Evolutionary conservation across 2,329 filamentous ascomycete species (phyloP), one percentile per base, ranked within the genome.

Genomic region (Aureobasidium sp.): DNA sequence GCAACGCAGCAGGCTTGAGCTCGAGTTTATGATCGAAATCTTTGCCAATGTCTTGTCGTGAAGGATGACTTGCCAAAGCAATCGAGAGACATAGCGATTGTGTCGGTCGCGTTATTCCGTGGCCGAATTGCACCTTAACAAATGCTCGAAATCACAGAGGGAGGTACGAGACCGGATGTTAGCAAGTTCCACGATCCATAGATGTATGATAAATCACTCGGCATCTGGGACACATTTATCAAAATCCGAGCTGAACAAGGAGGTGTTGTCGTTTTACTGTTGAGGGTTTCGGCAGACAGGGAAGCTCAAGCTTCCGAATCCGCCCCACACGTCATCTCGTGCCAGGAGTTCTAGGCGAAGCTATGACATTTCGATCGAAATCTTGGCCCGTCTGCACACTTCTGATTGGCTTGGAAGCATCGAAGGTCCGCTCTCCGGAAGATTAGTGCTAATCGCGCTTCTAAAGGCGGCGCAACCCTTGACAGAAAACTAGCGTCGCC

Each of bases 221-320:
- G 55, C 55, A 59, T 47, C 41, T 24, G 55, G 1, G 26, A 7
- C 8, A 6, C 20, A 2, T 37, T 37, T 59, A 59, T 59, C 55
- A 59, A 59, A 59, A 59, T 59, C 55, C 55, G 55, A 59, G 55
- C 41, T 26, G 29, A 27, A n/a, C 32, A 26, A 32, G 55, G 39
- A 41, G 47, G 20, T 59, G 41, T 59, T 59, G 55, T 47, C 32
- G 43, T 47, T 47, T 47, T 47, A 47, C n/a, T 59, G 43, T 59
- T 47, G 55, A 59, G 53, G 20, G 41, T 47, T 59, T 47, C 55
- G 55, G 55, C 41, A 59, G 55, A 8, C 9, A 43, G 17, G 55
- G 41, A 27, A 20, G 10, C 20, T 27, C n/a, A 47, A 27, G 55
- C 20, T 29, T n/a, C 43, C 55, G 41, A 37, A 47, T 26, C 10